Evolutionary conservation across 2,329 filamentous ascomycete species (phyloP).

Genomic region (Sordariomycetes sp.): DNA sequence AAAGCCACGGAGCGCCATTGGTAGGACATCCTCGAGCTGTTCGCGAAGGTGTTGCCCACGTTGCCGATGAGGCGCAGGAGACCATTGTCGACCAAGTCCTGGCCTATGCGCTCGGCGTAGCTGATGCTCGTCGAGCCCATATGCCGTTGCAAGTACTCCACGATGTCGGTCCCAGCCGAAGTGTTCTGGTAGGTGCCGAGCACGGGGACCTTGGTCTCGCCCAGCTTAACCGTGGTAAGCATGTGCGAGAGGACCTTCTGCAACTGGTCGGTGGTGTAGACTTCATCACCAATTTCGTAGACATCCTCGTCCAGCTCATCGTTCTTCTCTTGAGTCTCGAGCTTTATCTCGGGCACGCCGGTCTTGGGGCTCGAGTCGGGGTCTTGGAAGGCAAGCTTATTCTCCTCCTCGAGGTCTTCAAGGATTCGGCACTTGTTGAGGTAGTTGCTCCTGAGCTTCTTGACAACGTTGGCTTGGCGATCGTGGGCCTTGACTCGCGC

Average conservation of each 20-base stretch:
- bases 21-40: conserved; percentile 95
- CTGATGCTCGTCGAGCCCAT: conserved; percentile 76
- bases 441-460: conserved; percentile 90
- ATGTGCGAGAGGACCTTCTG: conserved; percentile 85
- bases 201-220: conserved; percentile 91
- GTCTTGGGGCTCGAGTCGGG: conserved; percentile 58
- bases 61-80: conserved; percentile 87
- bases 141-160: conserved; percentile 86
- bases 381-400: conserved; percentile 93
- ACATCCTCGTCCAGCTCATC: conserved; percentile 69
- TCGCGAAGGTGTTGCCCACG: conserved; percentile 90
- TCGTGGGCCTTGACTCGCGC: conserved; percentile 84
- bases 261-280: conserved; percentile 74
- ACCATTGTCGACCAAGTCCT: conserved; percentile 78
- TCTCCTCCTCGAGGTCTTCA: conserved; percentile 95
- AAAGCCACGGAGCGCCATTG: conserved; percentile 94
- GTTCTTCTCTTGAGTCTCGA: conserved; percentile 54
- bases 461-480: conserved; percentile 78
- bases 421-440: conserved; percentile 98
- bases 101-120: conserved; percentile 88
- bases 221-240: conserved; percentile 74
- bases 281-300: conserved; percentile 82
- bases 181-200: conserved; percentile 92
- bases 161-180: conserved; percentile 83
- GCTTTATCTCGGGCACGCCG: conserved; percentile 65